Evolutionary conservation across 192 early-diverging fungal species (phyloP), one percentile per base, ranked within the genome.

Genomic region (Linderina pennispora): DNA sequence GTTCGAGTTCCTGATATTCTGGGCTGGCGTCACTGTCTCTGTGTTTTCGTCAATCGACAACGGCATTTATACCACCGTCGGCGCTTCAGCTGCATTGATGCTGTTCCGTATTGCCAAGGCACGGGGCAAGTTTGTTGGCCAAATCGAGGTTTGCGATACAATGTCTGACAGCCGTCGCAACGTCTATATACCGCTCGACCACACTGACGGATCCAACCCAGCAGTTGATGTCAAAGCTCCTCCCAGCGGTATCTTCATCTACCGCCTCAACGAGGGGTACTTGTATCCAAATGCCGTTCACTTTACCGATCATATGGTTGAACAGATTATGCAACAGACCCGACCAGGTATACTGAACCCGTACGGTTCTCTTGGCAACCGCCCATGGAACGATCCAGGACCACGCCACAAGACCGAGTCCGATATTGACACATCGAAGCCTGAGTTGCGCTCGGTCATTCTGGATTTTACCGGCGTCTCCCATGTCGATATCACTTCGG

Each of bases 381-480:
- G 32, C 22, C 48, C 66, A 13, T 76, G 65, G 71, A 74, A 61
- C 31, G 61, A 77, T 11, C 28, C 46, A 18, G 31, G 2, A 21
- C 7, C 18, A 36, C 46, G n/a, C 34, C 36, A 52, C 53, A 37
- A 43, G 50, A 0, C 40, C 44, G 17, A 38, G 34, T 23, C 45
- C 59, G 1, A 69, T 14, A 58, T 66, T 3, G 60, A 59, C 17
- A 23, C 11, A 11, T 24, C 22, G 8, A 10, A 23, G 52, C 73
- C 76, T 17, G 39, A 44, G 8, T 64, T 91, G 17, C 55, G 68
- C 23, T 76, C 85, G 4, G 53, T 88, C 20, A 57, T 91, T 22
- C 67, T 91, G 49, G 88, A 91, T 44, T 75, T 91, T 19, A 71
- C 78, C 2, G 75, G 68, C 20, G 84, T 89, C 15, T 76, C 80